Base-by-base conservation (phyloP, 2,329 filamentous ascomycete genomes). In the Gaeumannomyces sp. region DNA sequence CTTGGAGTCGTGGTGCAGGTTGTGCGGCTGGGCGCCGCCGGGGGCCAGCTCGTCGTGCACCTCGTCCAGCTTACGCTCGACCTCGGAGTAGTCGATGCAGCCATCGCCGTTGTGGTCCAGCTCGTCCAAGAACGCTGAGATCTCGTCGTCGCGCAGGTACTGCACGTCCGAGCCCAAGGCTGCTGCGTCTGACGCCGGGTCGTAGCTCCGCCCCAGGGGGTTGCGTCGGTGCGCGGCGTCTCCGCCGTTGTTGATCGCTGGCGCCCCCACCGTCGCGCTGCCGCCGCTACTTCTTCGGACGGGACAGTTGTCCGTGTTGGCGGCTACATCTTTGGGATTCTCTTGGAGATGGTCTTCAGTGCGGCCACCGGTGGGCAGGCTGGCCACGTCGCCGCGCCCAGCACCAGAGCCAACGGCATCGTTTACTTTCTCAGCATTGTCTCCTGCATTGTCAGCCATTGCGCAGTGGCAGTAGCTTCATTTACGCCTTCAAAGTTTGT, bases 81-180 rank as follows among this genome's bases (percentile, higher is more conserved):
- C 69, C 67, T 85, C 83, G 64, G 71, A 71, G 69, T 84, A 84
- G 65, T 81, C 79, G 65, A 86, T 81, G 68, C 73, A 74, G 16
- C 83, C 83, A 70, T 85, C 79, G 27, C 76, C 76, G 66, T 85
- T 77, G 67, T 77, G 76, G 69, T 85, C 83, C 3, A 86, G 73
- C 35, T 82, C 80, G 65, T 83, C 75, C 57, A 86, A 74, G 64
- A 86, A 86, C 4, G 75, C 70, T 8, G 79, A 72, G 60, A 85
- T 82, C 69, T 86, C 83, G 8, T 80, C 75, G 62, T 83, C 76
- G 60, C 72, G 76, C 60, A 82, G 73, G 60, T 75, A 77, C 57
- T 72, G 67, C 2, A 74, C 67, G 69, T 74, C n/a, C 16, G 61
- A 45, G 61, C 57, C 61, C 14, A 10, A 13, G 27, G 61, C 61